phyloP scores from a whole-genome alignment of 2,329 filamentous ascomycete genomes.

The Cercospora canescens region DNA sequence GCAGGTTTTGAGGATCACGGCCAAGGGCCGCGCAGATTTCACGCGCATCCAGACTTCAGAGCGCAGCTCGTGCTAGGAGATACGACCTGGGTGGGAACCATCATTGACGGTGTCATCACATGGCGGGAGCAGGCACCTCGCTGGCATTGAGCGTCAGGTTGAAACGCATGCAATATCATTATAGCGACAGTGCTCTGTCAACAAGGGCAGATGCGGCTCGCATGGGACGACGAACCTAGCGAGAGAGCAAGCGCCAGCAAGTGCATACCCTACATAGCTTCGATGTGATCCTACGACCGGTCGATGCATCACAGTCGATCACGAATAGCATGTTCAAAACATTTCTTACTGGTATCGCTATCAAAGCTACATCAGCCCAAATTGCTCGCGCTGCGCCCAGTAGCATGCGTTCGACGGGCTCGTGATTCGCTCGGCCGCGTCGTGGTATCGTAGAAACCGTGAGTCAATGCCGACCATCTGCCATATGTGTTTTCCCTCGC shows the following conservation, averaged over 20 bases:
- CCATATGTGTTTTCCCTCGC: background rate
- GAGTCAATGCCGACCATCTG: background rate
- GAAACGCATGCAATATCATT: background rate
- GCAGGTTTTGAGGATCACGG: constrained; percentile 2
- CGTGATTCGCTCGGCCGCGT: background rate
- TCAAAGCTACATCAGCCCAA: background rate
- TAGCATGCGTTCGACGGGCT: background rate
- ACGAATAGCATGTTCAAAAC: background rate
- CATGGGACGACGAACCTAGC: no score
- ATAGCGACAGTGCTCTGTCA: background rate
- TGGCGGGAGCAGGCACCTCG: constrained; percentile 2
- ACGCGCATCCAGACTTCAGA: background rate
- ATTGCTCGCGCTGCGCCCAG: background rate
- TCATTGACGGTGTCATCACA: constrained; percentile 3
- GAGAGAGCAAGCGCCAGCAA: no score
- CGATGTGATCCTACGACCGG: no score
- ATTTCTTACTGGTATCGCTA: background rate
- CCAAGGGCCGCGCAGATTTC: background rate
- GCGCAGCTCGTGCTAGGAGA: constrained; percentile 9
- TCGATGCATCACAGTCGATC: background rate
- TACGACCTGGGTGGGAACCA: background rate
- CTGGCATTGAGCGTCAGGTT: background rate
- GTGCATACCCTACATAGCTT: no score
- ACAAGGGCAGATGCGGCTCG: background rate
- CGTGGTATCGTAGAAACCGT: constrained; percentile 3